phyloP scores from a whole-genome alignment of 495 filamentous ascomycete genomes.

The Neurospora discreta region DNA sequence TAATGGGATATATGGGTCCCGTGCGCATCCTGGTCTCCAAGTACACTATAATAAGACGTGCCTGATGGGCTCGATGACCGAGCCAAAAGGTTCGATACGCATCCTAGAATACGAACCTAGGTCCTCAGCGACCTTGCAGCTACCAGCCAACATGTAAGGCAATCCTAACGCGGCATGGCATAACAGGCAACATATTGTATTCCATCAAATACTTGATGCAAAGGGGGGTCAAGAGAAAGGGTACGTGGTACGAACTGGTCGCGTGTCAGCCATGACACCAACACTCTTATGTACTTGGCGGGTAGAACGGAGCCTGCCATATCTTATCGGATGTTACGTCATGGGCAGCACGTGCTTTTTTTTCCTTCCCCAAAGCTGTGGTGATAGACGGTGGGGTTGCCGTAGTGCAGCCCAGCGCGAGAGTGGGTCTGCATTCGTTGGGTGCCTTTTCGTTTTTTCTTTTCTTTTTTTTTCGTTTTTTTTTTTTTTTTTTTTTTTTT shows the following conservation, averaged over 20 bases:
- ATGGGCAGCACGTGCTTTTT: background rate
- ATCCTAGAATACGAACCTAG: background rate
- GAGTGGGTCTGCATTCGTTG: background rate
- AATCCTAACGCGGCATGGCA: background rate
- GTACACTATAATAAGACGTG: too few species aligned
- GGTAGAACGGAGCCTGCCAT: background rate
- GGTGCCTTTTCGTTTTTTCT: background rate
- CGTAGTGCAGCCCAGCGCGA: too few species aligned
- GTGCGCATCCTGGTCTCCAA: too few species aligned
- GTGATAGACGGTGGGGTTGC: background rate
- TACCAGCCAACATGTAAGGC: background rate
- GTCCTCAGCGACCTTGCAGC: background rate
- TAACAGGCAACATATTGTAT: background rate
- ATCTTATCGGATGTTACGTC: background rate
- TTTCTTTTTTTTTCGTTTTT: background rate
- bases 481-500: background rate
- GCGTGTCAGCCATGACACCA: background rate
- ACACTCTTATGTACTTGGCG: background rate
- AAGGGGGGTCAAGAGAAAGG: background rate
- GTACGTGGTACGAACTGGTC: background rate
- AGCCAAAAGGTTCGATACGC: background rate
- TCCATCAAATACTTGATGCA: background rate
- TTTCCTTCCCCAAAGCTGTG: background rate
- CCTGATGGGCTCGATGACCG: background rate
- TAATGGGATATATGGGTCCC: background rate